Conservation (phyloP, 805 yeast genomes). For the Kregervanrija pseudodelftensis region DNA sequence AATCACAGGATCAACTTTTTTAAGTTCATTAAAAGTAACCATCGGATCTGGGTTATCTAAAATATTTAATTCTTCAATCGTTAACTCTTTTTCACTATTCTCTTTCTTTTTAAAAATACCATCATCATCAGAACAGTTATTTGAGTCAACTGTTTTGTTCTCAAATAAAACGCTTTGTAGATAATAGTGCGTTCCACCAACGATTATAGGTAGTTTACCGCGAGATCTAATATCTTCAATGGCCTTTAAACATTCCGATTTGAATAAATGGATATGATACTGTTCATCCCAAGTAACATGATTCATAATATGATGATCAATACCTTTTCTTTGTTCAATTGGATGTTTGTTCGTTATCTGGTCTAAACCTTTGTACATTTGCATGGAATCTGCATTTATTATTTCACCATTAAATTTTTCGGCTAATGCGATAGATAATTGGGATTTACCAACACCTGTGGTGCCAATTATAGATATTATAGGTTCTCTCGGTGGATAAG, state of each 20-base stretch:
- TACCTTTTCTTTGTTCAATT: conserved; percentile 58
- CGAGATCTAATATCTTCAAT: conserved; percentile 59
- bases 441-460: conserved; percentile 95
- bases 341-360: conserved; percentile 93
- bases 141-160: conserved; percentile 46
- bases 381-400: conserved; percentile 97
- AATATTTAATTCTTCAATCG: conserved; percentile 29
- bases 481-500: not conserved
- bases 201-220: conserved; percentile 77
- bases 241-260: conserved; percentile 55
- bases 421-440: conserved; percentile 76
- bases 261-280: conserved; percentile 74
- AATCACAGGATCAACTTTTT: conserved; percentile 57
- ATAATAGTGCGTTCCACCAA: conserved; percentile 96
- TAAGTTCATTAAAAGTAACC: conserved; percentile 39
- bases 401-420: conserved; percentile 74
- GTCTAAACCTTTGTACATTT: conserved; percentile 69
- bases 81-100: conserved; percentile 17
- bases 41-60: conserved; percentile 54
- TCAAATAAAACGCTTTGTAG: conserved; percentile 68
- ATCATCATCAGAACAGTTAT: conserved; percentile 10
- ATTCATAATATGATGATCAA: conserved; percentile 83
- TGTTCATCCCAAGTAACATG: conserved; percentile 77
- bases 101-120: conserved; percentile 12
- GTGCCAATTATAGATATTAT: conserved; percentile 53